Conservation (phyloP, 345 rosid species). For the Citrus medica region DNA sequence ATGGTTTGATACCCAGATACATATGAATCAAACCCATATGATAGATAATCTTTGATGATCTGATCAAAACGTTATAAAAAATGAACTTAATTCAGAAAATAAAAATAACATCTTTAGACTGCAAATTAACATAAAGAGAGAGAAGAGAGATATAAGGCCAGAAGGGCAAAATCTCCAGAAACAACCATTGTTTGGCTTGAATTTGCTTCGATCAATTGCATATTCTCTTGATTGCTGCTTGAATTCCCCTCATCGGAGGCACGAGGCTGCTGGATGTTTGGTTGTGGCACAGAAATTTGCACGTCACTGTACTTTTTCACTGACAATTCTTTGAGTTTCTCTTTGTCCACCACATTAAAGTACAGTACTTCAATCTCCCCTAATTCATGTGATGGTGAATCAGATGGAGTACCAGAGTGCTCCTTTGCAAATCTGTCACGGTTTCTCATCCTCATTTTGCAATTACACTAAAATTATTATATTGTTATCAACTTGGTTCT, state of each 20-base stretch:
- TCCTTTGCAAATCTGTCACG: not conserved
- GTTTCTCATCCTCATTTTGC: slow-evolving; percentile 1
- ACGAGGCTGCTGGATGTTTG: no score
- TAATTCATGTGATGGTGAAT: not conserved
- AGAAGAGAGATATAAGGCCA: no score
- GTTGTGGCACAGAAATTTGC: no score
- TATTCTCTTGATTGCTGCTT: no score
- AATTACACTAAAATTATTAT: not conserved
- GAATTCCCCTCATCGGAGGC: no score
- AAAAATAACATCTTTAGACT: not conserved
- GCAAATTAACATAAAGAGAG: not conserved
- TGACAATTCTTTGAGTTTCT: not conserved
- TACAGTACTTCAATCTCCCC: not conserved
- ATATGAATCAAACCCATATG: not conserved
- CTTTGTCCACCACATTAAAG: not conserved
- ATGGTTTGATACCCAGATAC: not conserved
- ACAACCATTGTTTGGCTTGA: not conserved
- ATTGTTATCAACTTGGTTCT: not conserved
- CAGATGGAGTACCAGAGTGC: not conserved
- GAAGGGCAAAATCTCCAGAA: not conserved
- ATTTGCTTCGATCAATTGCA: not conserved
- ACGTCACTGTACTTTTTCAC: no score
- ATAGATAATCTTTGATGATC: not conserved
- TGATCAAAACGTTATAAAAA: not conserved
- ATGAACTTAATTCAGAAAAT: not conserved